Evolutionary conservation across 2,329 filamentous ascomycete genomes (phyloP).

Genomic region (Talaromyces piceae): DNA sequence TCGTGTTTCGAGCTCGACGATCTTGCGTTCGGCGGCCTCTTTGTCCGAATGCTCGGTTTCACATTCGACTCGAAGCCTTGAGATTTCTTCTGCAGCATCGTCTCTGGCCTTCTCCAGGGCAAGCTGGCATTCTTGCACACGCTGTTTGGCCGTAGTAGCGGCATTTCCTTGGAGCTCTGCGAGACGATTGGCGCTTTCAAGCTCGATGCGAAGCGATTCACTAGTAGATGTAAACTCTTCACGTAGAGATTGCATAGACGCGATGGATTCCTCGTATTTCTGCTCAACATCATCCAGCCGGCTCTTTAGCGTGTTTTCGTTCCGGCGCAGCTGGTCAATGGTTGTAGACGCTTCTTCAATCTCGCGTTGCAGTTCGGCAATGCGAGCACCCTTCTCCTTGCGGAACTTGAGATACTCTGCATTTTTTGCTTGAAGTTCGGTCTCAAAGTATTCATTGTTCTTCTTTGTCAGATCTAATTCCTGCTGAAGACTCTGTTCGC

Average conservation of each 20-base stretch:
- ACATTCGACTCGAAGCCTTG: slow-evolving; percentile 45
- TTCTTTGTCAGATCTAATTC: slow-evolving; percentile 82
- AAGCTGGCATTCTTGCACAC: slow-evolving; percentile 51
- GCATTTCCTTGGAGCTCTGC: slow-evolving; percentile 62
- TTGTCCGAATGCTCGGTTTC: slow-evolving; percentile 54
- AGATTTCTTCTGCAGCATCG: slow-evolving; percentile 54
- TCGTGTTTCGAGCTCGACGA: slow-evolving; percentile 58
- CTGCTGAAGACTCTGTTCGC: slow-evolving; percentile 81
- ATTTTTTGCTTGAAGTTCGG: slow-evolving; percentile 82
- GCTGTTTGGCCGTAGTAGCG: slow-evolving; percentile 52
- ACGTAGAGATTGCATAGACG: slow-evolving; percentile 75
- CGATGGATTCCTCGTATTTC: slow-evolving; percentile 77
- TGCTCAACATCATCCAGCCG: slow-evolving; percentile 76
- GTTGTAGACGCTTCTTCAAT: slow-evolving; percentile 77
- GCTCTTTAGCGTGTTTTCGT: slow-evolving; percentile 70
- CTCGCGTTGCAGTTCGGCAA: slow-evolving; percentile 78
- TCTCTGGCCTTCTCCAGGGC: slow-evolving; percentile 54
- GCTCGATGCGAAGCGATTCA: slow-evolving; percentile 77
- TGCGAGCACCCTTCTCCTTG: slow-evolving; percentile 87
- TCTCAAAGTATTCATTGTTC: slow-evolving; percentile 89
- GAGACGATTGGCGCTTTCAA: slow-evolving; percentile 72
- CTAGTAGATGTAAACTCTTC: slow-evolving; percentile 75
- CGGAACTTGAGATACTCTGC: slow-evolving; percentile 81
- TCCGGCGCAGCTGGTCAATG: slow-evolving; percentile 69
- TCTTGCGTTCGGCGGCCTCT: slow-evolving; percentile 53